Evolutionary conservation across 2,329 filamentous ascomycete species (phyloP).

Genomic region (Lecanicillium sp.): DNA sequence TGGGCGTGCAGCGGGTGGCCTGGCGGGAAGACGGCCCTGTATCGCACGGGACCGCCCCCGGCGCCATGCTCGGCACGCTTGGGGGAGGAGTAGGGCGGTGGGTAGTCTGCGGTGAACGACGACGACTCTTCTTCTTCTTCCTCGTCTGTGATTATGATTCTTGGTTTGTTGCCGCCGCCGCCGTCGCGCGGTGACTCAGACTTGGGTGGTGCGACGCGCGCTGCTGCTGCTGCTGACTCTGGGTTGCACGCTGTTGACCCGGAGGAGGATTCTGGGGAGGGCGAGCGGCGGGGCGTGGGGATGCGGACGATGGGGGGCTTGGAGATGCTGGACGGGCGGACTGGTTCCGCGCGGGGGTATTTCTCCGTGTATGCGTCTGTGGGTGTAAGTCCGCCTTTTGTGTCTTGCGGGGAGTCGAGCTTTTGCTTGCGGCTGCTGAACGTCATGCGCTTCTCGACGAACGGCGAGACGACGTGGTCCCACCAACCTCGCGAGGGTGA

Average conservation of each 20-base stretch:
- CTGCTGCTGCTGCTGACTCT: too few relatives aligned
- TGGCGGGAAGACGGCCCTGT: constrained; percentile 54
- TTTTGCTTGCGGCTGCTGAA: constrained; percentile 35
- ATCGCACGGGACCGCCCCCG: constrained; percentile 37
- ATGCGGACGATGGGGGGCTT: constrained; percentile 30
- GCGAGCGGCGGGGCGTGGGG: constrained; percentile 30
- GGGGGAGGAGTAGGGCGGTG: constrained; percentile 52
- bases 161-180: too few relatives aligned
- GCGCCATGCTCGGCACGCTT: constrained; percentile 31
- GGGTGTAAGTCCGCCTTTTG: constrained; percentile 1
- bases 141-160: constrained; percentile 33
- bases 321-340: neutral
- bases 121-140: too few relatives aligned
- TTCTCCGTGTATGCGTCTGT: constrained; percentile 3
- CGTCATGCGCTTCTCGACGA: constrained; percentile 42
- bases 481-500: constrained; percentile 66
- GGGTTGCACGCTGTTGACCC: constrained; percentile 18
- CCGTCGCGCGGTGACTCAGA: constrained; percentile 15
- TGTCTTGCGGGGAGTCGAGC: constrained; percentile 24
- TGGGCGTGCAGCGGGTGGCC: constrained; percentile 40
- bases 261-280: constrained; percentile 21
- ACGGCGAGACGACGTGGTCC: constrained; percentile 70
- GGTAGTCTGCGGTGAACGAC: constrained; percentile 33
- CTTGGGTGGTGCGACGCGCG: constrained; percentile 12
- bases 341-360: constrained; percentile 12